These are phyloP conservation scores for Saccharomycopsis selenospora DNA, from an alignment of 805 yeast species.

Conservation along the genomic window DNA sequence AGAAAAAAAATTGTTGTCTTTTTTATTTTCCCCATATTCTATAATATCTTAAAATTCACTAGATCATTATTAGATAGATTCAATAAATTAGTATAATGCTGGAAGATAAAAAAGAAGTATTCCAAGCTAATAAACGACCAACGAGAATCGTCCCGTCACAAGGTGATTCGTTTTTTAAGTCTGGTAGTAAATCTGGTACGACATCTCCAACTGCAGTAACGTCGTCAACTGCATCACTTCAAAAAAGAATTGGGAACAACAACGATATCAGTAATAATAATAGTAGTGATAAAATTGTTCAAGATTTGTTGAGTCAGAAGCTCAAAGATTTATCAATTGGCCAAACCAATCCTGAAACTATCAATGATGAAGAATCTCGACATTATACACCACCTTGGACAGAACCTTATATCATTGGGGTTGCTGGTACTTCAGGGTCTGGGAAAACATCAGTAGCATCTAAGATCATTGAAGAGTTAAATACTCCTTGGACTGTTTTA, in stretches of 20 bases:
- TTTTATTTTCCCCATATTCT: too few species aligned
- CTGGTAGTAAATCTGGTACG: not conserved
- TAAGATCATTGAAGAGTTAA: slow-evolving; percentile 63
- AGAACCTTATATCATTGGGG: slow-evolving; percentile 78
- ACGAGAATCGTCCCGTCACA: slow-evolving; percentile 5
- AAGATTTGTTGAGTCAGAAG: not conserved
- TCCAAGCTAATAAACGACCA: slow-evolving; percentile 2
- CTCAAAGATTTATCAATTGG: not conserved
- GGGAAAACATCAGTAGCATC: slow-evolving; percentile 93
- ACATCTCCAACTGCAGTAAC: not conserved
- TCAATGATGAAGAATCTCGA: not conserved
- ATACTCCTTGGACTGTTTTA: slow-evolving; percentile 92
- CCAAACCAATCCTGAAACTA: not conserved
- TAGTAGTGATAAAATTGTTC: not conserved
- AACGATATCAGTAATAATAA: not conserved
- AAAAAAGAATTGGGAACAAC: not conserved
- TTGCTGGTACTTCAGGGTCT: slow-evolving; percentile 81
- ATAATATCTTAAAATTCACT: too few species aligned
- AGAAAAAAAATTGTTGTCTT: too few species aligned
- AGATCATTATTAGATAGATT: too few species aligned
- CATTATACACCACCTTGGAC: slow-evolving; percentile 79
- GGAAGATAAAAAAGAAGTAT: too few species aligned
- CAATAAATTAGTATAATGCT: too few species aligned
- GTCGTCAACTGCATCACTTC: not conserved
- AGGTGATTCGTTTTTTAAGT: slow-evolving; percentile 7